Conservation (phyloP, 805 yeast genomes). For the Yarrowia sp. region DNA sequence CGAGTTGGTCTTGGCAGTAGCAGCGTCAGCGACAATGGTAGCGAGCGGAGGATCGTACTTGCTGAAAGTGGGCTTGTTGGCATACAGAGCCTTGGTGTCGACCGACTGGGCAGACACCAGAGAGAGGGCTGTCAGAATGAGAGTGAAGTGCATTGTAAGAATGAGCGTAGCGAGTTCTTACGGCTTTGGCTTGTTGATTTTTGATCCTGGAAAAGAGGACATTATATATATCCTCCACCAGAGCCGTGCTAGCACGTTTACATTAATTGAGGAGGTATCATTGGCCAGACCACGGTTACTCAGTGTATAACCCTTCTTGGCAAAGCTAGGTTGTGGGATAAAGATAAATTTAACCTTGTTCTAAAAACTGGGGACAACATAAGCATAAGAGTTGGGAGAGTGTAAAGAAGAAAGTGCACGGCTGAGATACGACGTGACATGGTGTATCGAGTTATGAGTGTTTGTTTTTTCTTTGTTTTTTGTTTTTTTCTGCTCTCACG, state of each 20-base stretch:
- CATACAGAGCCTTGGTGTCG: slow-evolving; percentile 8
- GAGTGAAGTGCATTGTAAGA: background rate
- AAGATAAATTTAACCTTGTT: too few relatives aligned
- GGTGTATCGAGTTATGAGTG: too few relatives aligned
- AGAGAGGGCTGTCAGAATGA: background rate
- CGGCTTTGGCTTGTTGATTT: too few relatives aligned
- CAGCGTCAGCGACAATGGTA: slow-evolving; percentile 34
- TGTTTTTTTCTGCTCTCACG: background rate
- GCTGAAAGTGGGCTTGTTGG: background rate
- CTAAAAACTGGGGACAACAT: too few relatives aligned
- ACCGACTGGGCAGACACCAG: slow-evolving; percentile 8
- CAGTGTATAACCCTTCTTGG: slow-evolving; percentile 7
- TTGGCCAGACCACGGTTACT: background rate
- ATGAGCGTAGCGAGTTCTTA: too few relatives aligned
- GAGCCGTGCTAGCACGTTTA: background rate
- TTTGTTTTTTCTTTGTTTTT: background rate
- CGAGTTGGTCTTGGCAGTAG: slow-evolving; percentile 40
- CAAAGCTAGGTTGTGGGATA: background rate
- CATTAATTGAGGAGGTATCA: background rate
- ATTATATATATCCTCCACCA: background rate
- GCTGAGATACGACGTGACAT: too few relatives aligned
- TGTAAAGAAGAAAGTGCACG: too few relatives aligned
- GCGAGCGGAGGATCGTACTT: slow-evolving; percentile 12
- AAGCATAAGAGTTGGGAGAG: background rate
- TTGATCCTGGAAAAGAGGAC: too few relatives aligned